phyloP scores from a whole-genome alignment of 1,284 basidiomycete genomes.

The Heliocybe sulcata region DNA sequence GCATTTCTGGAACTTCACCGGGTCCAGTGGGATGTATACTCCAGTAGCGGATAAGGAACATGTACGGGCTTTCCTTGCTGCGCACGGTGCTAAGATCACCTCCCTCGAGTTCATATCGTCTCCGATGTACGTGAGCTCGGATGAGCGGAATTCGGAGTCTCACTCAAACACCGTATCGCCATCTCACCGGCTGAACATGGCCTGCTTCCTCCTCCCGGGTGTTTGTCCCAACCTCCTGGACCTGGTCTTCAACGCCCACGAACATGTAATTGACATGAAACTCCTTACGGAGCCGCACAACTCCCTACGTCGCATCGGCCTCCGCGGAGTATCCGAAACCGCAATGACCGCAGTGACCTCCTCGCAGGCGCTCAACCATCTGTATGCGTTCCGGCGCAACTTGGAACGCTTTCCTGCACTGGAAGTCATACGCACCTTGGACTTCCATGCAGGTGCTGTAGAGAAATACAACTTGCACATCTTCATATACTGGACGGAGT shows the following conservation, averaged over 20 bases:
- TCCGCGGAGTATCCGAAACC: slow-evolving; percentile 33
- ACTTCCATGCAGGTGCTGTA: slow-evolving; percentile 37
- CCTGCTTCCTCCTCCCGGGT: slow-evolving; percentile 31
- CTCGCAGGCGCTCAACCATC: slow-evolving; percentile 23
- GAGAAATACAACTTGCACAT: slow-evolving; percentile 35
- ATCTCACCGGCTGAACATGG: slow-evolving; percentile 22
- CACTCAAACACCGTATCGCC: not conserved
- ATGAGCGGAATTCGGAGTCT: not conserved
- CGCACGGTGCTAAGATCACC: slow-evolving; percentile 30
- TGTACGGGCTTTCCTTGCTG: slow-evolving; percentile 28
- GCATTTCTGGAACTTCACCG: slow-evolving; percentile 14
- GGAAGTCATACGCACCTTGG: slow-evolving; percentile 37
- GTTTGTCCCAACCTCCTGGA: slow-evolving; percentile 37
- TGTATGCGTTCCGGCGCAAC: slow-evolving; percentile 33
- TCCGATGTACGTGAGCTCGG: slow-evolving; percentile 19
- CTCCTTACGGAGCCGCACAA: slow-evolving; percentile 23
- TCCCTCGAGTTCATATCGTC: slow-evolving; percentile 33
- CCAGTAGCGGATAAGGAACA: slow-evolving; percentile 9
- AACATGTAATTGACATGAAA: slow-evolving; percentile 15
- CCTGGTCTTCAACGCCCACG: slow-evolving; percentile 26
- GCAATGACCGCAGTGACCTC: slow-evolving; percentile 31
- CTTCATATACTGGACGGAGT: slow-evolving; percentile 48
- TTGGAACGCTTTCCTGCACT: slow-evolving; percentile 36
- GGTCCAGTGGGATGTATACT: slow-evolving; percentile 10
- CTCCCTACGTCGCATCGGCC: slow-evolving; percentile 35